A percentile compares a stretch with the other conserved stretches of the same genome.
phyloP scores from a whole-genome alignment of 441 rosid genomes.

The Aquilaria agallochum region DNA sequence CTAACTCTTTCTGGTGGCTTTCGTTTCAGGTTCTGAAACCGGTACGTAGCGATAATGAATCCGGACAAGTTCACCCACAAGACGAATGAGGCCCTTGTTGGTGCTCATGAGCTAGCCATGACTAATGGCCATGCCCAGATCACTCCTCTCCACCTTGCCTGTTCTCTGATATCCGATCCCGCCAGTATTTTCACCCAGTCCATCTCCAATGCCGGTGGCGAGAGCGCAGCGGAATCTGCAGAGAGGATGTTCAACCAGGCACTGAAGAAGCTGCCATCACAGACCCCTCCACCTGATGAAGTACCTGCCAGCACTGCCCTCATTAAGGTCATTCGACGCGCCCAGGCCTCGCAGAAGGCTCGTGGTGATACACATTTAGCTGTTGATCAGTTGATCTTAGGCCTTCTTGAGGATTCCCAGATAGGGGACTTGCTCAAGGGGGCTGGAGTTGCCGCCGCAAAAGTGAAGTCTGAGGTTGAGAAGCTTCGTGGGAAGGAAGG shows the following conservation, averaged over 20 bases:
- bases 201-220: conserved; percentile 50
- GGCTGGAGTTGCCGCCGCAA: conserved; percentile 52
- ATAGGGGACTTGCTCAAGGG: conserved; percentile 65
- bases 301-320: conserved; percentile 70
- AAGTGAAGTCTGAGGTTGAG: conserved; percentile 72
- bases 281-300: conserved; percentile 76
- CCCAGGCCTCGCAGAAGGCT: conserved; percentile 67
- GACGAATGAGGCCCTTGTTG: conserved; percentile 73
- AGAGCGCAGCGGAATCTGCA: conserved; percentile 48
- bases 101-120: conserved; percentile 67
- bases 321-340: conserved; percentile 68
- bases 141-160: conserved; percentile 84
- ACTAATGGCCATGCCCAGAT: conserved; percentile 73
- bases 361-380: conserved; percentile 79
- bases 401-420: conserved; percentile 89
- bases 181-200: conserved; percentile 69
- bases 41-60: conserved; percentile 44
- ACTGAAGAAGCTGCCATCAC: conserved; percentile 72
- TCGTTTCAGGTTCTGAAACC: background rate
- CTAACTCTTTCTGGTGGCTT: background rate
- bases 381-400: conserved; percentile 77
- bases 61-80: conserved; percentile 92
- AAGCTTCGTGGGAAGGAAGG: conserved; percentile 92
- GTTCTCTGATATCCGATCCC: conserved; percentile 61
- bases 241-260: conserved; percentile 71